These are phyloP conservation scores for Carnegiea gigantea DNA, from an alignment of 179 eudicot genomes.

Conservation along the genomic window DNA sequence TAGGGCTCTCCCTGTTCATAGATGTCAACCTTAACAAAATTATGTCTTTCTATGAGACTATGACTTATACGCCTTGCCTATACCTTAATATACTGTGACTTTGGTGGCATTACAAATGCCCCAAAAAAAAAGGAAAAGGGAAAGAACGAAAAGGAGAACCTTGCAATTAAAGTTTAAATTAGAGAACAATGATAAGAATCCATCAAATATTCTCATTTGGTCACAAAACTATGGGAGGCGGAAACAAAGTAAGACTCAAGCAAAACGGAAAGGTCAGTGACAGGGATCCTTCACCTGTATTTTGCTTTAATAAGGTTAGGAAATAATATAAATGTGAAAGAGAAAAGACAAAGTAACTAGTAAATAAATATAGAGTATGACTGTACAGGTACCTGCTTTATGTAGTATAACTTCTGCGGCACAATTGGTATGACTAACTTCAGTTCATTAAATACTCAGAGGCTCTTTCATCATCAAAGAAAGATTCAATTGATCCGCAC, in stretches of 20 bases:
- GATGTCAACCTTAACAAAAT: background rate
- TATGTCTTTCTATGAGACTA: too few species aligned
- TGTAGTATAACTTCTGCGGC: background rate
- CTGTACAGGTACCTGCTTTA: background rate
- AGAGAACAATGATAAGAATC: background rate
- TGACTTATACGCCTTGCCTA: background rate
- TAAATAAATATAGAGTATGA: too few species aligned
- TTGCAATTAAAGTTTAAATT: background rate
- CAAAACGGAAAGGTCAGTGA: background rate
- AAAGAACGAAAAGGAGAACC: background rate
- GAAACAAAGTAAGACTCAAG: background rate
- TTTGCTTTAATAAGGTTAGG: background rate
- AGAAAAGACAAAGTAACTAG: background rate
- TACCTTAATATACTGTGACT: background rate
- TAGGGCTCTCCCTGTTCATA: background rate
- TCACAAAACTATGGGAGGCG: background rate
- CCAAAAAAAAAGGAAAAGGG: too few species aligned
- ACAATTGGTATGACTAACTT: background rate
- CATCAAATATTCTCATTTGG: background rate
- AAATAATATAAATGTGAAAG: too few species aligned
- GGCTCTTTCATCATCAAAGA: background rate
- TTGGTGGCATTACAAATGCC: background rate
- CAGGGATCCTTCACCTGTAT: background rate
- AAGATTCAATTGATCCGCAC: background rate
- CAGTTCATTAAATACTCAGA: background rate